phyloP scores from a whole-genome alignment of 1,284 basidiomycete genomes.

The Vanrija sp. region DNA sequence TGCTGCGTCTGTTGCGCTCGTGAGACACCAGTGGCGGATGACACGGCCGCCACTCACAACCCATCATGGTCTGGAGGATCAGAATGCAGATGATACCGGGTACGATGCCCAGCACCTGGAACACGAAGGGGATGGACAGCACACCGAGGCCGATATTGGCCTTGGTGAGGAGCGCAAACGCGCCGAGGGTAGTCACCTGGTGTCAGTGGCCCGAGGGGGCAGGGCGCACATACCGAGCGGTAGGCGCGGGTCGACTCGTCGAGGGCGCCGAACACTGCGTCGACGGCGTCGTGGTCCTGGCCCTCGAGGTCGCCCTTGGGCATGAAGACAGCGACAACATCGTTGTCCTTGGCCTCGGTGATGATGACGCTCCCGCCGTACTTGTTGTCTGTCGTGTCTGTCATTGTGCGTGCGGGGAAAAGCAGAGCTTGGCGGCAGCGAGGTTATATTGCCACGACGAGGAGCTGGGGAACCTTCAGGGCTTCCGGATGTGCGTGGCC shows the following conservation, averaged over 20 bases:
- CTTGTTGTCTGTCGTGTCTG: too few species aligned
- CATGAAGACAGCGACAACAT: too few species aligned
- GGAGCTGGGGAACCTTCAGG: too few species aligned
- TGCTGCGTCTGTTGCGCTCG: background rate
- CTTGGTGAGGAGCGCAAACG: constrained; percentile 27
- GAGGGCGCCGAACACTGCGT: constrained; percentile 24
- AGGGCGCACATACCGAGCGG: constrained; percentile 13
- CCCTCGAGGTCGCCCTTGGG: too few species aligned
- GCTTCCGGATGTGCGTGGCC: too few species aligned
- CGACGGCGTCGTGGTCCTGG: background rate
- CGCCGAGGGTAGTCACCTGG: background rate
- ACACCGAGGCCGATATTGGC: constrained; percentile 40
- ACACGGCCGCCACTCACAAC: constrained; percentile 14
- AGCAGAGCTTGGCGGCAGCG: too few species aligned
- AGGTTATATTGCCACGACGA: too few species aligned
- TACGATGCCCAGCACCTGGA: constrained; percentile 29
- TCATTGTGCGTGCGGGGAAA: too few species aligned
- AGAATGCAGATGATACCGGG: constrained; percentile 35
- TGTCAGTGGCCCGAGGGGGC: background rate
- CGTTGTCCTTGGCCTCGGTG: too few species aligned
- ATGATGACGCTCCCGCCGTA: too few species aligned
- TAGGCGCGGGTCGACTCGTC: constrained; percentile 19
- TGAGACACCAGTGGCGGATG: background rate
- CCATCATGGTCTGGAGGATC: constrained; percentile 26
- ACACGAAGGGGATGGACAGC: constrained; percentile 31